Base-by-base conservation (phyloP, 176 grass and related monocot genomes). In the Avena sativa region DNA sequence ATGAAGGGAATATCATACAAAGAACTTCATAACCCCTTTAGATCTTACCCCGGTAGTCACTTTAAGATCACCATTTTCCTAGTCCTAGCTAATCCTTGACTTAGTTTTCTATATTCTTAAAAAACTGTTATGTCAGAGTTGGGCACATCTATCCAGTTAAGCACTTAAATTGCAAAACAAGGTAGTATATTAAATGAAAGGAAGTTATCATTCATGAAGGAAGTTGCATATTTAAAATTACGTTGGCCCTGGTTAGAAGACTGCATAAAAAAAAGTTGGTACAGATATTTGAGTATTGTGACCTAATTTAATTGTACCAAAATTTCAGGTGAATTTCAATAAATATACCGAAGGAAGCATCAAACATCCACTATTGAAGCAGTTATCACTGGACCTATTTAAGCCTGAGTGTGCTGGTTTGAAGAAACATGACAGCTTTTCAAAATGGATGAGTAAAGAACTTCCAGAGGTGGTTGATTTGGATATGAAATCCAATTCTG, bases 401-500 rank as follows among this genome's bases (percentile, higher is more conserved):
- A 91, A 92, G 86, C 67, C 86, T 19, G 86, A 94, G 74, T 67
- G 87, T 16, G 91, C 93, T 89, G 92, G 93, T 84, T 91, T 98
- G 78, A 98, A 98, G 55, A 98, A 98, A 81, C 93, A 94, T 6
- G 96, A 98, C 53, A 98, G 96, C 90, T 98, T 98, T 80, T 96
- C 92, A 14, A 95, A 90, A 71, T 98, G 96, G 96, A 96, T 98
- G 96, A 96, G 79, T 85, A 88, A 74, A 87, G 97, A 98, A 84
- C 94, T 98, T 89, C 71, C 85, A 52, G 91, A 93, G 85, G 89
- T 95, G 80, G 90, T 80, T 87, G 93, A 98, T 80, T 89, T 95
- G 76, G 83, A 95, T 81, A 89, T 89, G 58, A 96, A 94, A 75
- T 90, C 93, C 82, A 94, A 67, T 88, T 98, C 94, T 69, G 93